Evolutionary conservation across 192 early-diverging fungal genomes (phyloP).

Genomic region (Backusella sp.): DNA sequence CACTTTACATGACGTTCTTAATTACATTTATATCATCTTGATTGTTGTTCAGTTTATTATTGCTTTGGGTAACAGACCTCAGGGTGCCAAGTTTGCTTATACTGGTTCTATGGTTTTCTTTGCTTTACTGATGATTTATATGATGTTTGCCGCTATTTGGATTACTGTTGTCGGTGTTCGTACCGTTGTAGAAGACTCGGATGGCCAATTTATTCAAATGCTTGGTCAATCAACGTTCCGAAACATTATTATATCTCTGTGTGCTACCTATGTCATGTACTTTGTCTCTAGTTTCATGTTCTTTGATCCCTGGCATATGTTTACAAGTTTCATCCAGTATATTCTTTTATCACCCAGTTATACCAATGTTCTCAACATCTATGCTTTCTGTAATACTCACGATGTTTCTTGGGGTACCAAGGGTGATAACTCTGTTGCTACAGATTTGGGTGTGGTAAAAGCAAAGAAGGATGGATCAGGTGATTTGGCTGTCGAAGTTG

Average conservation of each 20-base stretch:
- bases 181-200: conserved; percentile 46
- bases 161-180: conserved; percentile 61
- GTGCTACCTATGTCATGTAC: conserved; percentile 69
- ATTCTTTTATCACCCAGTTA: conserved; percentile 74
- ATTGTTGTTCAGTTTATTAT: conserved; percentile 82
- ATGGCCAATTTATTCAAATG: conserved; percentile 59
- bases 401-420: conserved; percentile 88
- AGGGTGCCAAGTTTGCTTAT: conserved; percentile 78
- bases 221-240: conserved; percentile 68
- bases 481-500: conserved; percentile 68
- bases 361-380: conserved; percentile 74
- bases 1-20: conserved; percentile 43
- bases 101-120: conserved; percentile 76
- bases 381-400: conserved; percentile 56
- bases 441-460: conserved; percentile 80
- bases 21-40: conserved; percentile 57
- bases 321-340: conserved; percentile 73
- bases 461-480: conserved; percentile 67
- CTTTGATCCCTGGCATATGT: conserved; percentile 79
- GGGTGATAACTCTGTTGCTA: conserved; percentile 71
- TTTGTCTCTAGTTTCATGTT: conserved; percentile 62
- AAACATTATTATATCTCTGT: conserved; percentile 62
- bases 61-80: conserved; percentile 92
- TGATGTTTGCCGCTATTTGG: conserved; percentile 79
- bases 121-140: conserved; percentile 82